Conservation (phyloP, 805 yeast genomes). For the Teunomyces tritomae region DNA sequence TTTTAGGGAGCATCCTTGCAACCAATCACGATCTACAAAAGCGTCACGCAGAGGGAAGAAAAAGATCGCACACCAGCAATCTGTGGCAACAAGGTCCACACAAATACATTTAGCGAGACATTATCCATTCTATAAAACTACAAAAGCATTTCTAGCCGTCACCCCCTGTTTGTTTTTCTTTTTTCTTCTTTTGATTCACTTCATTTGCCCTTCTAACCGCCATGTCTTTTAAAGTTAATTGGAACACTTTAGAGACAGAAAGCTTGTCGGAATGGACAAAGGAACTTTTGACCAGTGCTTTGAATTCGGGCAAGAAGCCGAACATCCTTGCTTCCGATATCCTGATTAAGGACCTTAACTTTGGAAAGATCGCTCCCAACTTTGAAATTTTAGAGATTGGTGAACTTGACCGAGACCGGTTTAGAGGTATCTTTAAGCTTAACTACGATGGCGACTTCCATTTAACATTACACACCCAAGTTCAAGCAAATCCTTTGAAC, state of each 20-base stretch:
- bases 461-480: constrained; percentile 71
- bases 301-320: constrained; percentile 72
- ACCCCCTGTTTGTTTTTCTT: not conserved
- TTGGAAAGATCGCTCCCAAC: constrained; percentile 72
- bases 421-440: constrained; percentile 78
- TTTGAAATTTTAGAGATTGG: constrained; percentile 82
- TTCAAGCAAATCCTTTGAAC: constrained; percentile 80
- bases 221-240: constrained; percentile 78
- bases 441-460: constrained; percentile 74
- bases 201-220: not conserved
- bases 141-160: not conserved
- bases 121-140: not conserved
- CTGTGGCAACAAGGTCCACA: not conserved
- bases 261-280: constrained; percentile 60
- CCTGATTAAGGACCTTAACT: constrained; percentile 62
- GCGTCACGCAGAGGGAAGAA: not conserved
- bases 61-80: not conserved
- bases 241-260: constrained; percentile 71
- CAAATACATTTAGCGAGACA: too few relatives aligned
- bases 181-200: not conserved
- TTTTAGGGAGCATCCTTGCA: not conserved
- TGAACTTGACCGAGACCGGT: constrained; percentile 70
- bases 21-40: not conserved
- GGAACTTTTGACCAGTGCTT: constrained; percentile 65
- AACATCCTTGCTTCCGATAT: constrained; percentile 68